Conservation (phyloP, 768 basidiomycete genomes). For the Naganishia kalamii region DNA sequence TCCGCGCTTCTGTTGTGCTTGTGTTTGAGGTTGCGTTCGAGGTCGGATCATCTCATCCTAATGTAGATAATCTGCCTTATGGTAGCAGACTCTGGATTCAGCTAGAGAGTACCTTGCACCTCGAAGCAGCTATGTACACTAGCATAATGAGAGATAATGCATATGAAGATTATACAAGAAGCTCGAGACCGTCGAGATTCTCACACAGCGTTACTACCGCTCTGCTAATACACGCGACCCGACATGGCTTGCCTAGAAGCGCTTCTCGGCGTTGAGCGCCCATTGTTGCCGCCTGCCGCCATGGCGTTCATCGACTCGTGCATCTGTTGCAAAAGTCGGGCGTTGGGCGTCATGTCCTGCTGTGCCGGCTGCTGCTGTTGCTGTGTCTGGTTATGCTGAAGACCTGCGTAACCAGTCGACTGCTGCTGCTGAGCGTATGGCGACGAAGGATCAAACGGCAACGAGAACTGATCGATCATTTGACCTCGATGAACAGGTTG, state of each 20-base stretch:
- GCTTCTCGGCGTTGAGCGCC: background rate
- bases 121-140: too few species aligned
- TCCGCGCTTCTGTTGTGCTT: too few species aligned
- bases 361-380: slow-evolving; percentile 18
- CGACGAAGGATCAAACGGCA: slow-evolving; percentile 13
- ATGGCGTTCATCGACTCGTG: slow-evolving; percentile 22
- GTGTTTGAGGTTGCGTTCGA: too few species aligned
- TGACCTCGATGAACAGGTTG: slow-evolving; percentile 11
- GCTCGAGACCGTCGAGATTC: background rate
- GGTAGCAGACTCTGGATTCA: too few species aligned
- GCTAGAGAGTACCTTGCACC: too few species aligned
- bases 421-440: slow-evolving; percentile 24
- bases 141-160: too few species aligned
- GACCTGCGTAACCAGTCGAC: slow-evolving; percentile 1
- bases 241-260: slow-evolving; percentile 14
- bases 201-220: background rate
- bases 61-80: too few species aligned
- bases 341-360: slow-evolving; percentile 11
- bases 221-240: slow-evolving; percentile 9
- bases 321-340: slow-evolving; percentile 12
- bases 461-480: slow-evolving; percentile 5
- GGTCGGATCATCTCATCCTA: too few species aligned
- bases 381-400: slow-evolving; percentile 2
- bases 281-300: background rate
- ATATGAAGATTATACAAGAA: background rate